A percentile compares a stretch with the other conserved stretches of the same genome.
Conservation (phyloP, 768 basidiomycete genomes). For the Boletus vinaceobasis region DNA sequence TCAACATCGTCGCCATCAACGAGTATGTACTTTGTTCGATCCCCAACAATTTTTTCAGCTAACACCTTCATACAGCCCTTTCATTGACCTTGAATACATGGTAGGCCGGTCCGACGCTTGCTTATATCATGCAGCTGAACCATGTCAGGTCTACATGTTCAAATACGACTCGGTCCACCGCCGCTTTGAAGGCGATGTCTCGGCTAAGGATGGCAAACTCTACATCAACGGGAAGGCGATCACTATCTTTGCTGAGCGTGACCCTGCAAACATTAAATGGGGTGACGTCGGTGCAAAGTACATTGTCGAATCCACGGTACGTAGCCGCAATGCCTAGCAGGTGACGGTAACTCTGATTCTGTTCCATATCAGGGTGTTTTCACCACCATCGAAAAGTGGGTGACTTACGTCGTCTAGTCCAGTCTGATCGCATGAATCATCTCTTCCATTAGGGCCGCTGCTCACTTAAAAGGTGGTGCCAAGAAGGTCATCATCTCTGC, state of each 20-base stretch:
- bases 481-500: slow-evolving; percentile 99
- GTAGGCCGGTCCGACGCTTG: slow-evolving; percentile 37
- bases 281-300: slow-evolving; percentile 78
- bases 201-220: slow-evolving; percentile 86
- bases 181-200: slow-evolving; percentile 82
- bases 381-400: slow-evolving; percentile 84
- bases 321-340: slow-evolving; percentile 19
- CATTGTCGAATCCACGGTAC: slow-evolving; percentile 91
- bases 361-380: slow-evolving; percentile 73
- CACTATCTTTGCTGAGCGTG: slow-evolving; percentile 77
- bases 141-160: slow-evolving; percentile 90
- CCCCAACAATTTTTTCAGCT: neutral
- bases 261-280: slow-evolving; percentile 88
- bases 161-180: slow-evolving; percentile 95
- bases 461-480: slow-evolving; percentile 96
- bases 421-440: slow-evolving; percentile 1
- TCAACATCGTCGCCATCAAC: slow-evolving; percentile 92
- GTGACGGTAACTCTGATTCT: neutral
- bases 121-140: neutral
- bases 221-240: slow-evolving; percentile 76
- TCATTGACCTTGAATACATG: slow-evolving; percentile 98
- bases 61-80: slow-evolving; percentile 58
- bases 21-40: slow-evolving; percentile 54
- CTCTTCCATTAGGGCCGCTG: slow-evolving; percentile 58
- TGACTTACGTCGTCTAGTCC: slow-evolving; percentile 26